A percentile compares a stretch with the other conserved stretches of the same genome.
These are phyloP conservation scores for Hypseocharis bilobata DNA, from an alignment of 441 rosid genomes.

Conservation along the genomic window DNA sequence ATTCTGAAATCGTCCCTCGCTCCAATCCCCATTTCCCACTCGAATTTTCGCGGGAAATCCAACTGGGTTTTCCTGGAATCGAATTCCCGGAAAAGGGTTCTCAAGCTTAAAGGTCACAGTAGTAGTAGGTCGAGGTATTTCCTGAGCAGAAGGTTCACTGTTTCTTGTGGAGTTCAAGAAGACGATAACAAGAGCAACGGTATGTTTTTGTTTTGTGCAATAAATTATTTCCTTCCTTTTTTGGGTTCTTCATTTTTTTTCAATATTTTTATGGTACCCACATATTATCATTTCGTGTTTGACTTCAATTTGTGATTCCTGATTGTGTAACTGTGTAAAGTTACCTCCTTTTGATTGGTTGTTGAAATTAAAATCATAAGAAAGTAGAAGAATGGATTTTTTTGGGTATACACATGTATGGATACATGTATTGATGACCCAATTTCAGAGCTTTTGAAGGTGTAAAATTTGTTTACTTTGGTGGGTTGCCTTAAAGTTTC, in stretches of 20 bases:
- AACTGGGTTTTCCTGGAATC: not conserved
- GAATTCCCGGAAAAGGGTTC: constrained; percentile 29
- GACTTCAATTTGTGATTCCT: not conserved
- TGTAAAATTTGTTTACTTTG: not conserved
- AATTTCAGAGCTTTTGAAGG: not conserved
- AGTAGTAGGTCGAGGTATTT: constrained; percentile 19
- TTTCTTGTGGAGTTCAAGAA: constrained; percentile 41
- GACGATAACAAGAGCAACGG: constrained; percentile 53
- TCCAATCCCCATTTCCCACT: constrained; percentile 39
- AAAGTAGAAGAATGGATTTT: not conserved
- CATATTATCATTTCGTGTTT: not conserved
- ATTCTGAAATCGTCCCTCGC: constrained; percentile 34
- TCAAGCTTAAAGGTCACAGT: constrained; percentile 26
- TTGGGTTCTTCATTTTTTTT: not conserved
- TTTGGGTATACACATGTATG: too few species aligned
- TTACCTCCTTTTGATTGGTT: too few species aligned
- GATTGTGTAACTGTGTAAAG: too few species aligned
- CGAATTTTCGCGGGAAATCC: constrained; percentile 34
- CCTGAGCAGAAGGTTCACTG: constrained; percentile 25
- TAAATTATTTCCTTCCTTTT: not conserved
- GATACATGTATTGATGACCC: too few species aligned
- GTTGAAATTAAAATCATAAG: too few species aligned
- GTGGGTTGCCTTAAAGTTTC: not conserved
- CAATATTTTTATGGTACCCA: not conserved
- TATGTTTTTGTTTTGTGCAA: constrained; percentile 23